These are phyloP conservation scores for Beauveria rudraprayagi DNA, from an alignment of 2,329 filamentous ascomycete genomes.

Conservation along the genomic window DNA sequence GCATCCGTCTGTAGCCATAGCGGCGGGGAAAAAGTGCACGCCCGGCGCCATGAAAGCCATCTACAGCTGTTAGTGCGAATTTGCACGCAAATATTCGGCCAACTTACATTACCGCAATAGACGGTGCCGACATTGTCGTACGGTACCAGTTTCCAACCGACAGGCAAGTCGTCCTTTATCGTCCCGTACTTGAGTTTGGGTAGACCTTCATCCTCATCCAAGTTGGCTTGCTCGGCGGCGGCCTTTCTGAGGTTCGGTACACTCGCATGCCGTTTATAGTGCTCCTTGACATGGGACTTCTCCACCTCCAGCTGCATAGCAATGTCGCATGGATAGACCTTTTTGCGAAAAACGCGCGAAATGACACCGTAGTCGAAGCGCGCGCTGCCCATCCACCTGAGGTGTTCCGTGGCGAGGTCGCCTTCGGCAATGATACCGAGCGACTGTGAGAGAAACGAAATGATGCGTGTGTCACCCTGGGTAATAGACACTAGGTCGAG, in stretches of 20 bases:
- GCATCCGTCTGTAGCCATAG: constrained; percentile 74
- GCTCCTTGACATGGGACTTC: constrained; percentile 65
- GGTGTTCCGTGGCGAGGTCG: constrained; percentile 80
- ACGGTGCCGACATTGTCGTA: constrained; percentile 82
- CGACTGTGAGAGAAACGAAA: constrained; percentile 87
- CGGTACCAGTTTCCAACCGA: constrained; percentile 66
- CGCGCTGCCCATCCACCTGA: constrained; percentile 85
- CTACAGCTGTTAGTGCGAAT: constrained; percentile 27
- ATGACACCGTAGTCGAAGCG: constrained; percentile 82
- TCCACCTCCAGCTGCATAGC: constrained; percentile 76
- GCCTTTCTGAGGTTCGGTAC: constrained; percentile 19
- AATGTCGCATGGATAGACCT: constrained; percentile 80
- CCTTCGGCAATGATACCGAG: constrained; percentile 85
- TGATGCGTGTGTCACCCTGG: constrained; percentile 62
- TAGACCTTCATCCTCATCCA: constrained; percentile 42
- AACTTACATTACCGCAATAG: constrained; percentile 76
- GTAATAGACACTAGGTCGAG: constrained; percentile 84
- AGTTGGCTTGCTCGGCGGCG: not conserved
- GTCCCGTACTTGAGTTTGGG: constrained; percentile 74
- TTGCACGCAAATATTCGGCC: not conserved
- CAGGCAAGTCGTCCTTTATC: constrained; percentile 65
- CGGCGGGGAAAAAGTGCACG: constrained; percentile 77
- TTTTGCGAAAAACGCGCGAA: constrained; percentile 66
- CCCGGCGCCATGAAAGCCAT: constrained; percentile 89
- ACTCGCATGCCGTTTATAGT: constrained; percentile 51